These are phyloP conservation scores for Leccinum griseonigrum DNA, from an alignment of 1,284 basidiomycete genomes.

Conservation along the genomic window DNA sequence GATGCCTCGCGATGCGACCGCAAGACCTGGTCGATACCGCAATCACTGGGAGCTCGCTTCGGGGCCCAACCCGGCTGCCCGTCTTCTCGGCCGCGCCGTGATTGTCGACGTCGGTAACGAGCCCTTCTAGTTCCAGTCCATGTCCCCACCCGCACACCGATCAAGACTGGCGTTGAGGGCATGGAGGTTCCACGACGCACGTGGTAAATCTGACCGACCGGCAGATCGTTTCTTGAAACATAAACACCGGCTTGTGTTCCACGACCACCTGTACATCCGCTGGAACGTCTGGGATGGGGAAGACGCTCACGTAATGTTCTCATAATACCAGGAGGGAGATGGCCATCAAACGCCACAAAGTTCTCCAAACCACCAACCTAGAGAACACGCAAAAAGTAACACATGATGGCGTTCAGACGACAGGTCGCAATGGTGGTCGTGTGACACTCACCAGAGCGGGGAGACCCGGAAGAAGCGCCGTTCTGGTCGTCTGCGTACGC, in stretches of 20 bases:
- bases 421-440: not conserved
- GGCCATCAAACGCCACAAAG: conserved; percentile 22
- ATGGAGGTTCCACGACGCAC: conserved; percentile 10
- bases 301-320: conserved; percentile 29
- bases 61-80: not conserved
- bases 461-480: conserved; percentile 22
- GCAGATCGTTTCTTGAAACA: conserved; percentile 25
- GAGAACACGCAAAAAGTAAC: not conserved
- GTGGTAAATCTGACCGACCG: conserved; percentile 29
- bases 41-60: too few relatives aligned
- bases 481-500: conserved; percentile 24
- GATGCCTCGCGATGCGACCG: too few relatives aligned
- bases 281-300: conserved; percentile 23
- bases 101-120: conserved; percentile 24
- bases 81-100: conserved; percentile 17
- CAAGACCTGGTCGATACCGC: too few relatives aligned
- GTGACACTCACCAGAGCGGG: conserved; percentile 21
- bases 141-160: not conserved
- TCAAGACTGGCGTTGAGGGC: not conserved
- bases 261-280: conserved; percentile 20
- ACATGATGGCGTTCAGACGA: not conserved
- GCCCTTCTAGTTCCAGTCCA: not conserved
- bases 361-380: conserved; percentile 27
- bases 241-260: conserved; percentile 26
- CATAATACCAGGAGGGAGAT: conserved; percentile 26